Percentiles rank a stretch among this genome's conserved stretches.
Conservation (phyloP, 352 stramenopile genomes). For the Pythium chondricola region DNA sequence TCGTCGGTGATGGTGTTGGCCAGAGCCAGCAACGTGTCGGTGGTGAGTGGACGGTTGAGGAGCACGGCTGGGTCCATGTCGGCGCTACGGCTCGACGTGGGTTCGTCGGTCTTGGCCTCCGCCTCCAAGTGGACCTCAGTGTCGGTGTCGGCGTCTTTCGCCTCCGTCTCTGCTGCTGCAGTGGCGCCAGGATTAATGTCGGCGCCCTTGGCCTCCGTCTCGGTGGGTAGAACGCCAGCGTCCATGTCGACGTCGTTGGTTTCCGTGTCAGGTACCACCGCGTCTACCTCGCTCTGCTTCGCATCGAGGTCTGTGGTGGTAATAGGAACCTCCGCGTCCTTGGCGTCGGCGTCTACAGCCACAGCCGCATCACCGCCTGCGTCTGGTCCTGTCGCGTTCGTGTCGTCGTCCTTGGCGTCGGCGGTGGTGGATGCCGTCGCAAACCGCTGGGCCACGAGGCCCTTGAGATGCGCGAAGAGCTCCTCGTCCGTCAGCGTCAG, state of each 20-base stretch:
- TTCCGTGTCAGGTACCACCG: neutral
- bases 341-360: neutral
- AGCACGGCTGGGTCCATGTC: neutral
- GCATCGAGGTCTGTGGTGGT: too few species aligned
- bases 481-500: conserved; percentile 10
- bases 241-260: neutral
- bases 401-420: conserved; percentile 4
- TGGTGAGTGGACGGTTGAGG: conserved; percentile 8
- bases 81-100: too few species aligned
- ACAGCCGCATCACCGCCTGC: neutral
- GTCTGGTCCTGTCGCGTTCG: neutral
- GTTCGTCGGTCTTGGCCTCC: too few species aligned
- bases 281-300: neutral
- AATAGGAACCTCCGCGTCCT: neutral
- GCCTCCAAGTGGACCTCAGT: too few species aligned
- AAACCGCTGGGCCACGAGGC: conserved; percentile 12
- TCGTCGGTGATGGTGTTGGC: conserved; percentile 9
- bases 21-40: conserved; percentile 7
- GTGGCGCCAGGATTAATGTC: neutral
- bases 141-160: neutral
- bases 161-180: neutral
- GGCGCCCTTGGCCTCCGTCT: neutral
- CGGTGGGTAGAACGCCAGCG: neutral
- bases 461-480: conserved; percentile 14
- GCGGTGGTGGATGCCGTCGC: too few species aligned